Evolutionary conservation across 2,329 filamentous ascomycete species (phyloP).

Genomic region (Aspergillus sp.): DNA sequence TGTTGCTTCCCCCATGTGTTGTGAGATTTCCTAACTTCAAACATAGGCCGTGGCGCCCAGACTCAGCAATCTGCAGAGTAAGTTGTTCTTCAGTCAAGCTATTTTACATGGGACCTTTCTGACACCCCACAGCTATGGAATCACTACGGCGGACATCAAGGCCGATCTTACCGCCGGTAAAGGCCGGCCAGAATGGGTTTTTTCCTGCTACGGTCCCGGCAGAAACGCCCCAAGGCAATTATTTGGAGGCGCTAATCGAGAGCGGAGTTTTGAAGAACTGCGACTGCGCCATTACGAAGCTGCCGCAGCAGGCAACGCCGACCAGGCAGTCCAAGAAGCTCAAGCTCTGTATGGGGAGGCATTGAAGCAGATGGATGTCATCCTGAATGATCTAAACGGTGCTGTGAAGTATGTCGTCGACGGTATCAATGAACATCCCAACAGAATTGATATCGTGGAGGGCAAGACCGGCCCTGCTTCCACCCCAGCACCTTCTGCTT

Average conservation of each 20-base stretch:
- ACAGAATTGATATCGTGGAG: slow-evolving; percentile 62
- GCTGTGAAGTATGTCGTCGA: slow-evolving; percentile 71
- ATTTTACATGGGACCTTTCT: not conserved
- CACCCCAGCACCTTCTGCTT: slow-evolving; percentile 22
- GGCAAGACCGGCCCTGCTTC: slow-evolving; percentile 30
- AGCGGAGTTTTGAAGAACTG: slow-evolving; percentile 88
- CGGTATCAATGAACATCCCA: slow-evolving; percentile 71
- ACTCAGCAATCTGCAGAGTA: slow-evolving; percentile 28
- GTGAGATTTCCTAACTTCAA: not conserved
- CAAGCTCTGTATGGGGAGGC: slow-evolving; percentile 63
- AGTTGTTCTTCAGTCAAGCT: slow-evolving; percentile 8
- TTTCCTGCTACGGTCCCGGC: slow-evolving; percentile 83
- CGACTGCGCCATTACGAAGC: slow-evolving; percentile 70
- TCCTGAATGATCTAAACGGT: slow-evolving; percentile 67
- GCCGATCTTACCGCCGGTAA: slow-evolving; percentile 62
- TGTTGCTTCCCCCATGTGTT: not conserved
- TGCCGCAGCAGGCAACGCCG: slow-evolving; percentile 60
- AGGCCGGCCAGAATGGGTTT: slow-evolving; percentile 78
- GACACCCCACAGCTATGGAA: slow-evolving; percentile 48
- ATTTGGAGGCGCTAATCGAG: slow-evolving; percentile 75
- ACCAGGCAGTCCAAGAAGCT: slow-evolving; percentile 55
- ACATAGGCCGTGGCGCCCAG: slow-evolving; percentile 1
- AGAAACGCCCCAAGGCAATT: slow-evolving; percentile 76
- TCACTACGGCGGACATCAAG: slow-evolving; percentile 63
- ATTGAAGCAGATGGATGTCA: slow-evolving; percentile 70